Evolutionary conservation across 345 rosid genomes (phyloP), one percentile per base, ranked within the genome.

Genomic region (Xanthoceras sorbifolium): DNA sequence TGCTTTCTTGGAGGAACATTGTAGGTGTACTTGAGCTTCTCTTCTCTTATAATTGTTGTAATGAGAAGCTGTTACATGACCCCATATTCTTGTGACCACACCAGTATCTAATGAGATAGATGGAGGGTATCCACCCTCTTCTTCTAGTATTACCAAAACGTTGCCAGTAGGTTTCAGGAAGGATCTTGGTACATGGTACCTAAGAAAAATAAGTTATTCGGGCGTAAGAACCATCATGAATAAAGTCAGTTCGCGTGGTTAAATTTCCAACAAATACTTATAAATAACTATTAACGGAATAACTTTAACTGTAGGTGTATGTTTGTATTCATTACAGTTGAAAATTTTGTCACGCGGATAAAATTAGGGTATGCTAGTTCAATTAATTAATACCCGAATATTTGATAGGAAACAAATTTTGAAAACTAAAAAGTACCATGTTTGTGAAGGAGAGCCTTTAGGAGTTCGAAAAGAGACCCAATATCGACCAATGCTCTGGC

Each of bases 401-500:
- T n/a, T n/a, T n/a, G n/a, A n/a, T n/a, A n/a, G 20, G 52, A 15
- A 46, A 46, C 5, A 46, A 46, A 46, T 46, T 15, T 0, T 46
- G 52, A 46, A n/a, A n/a, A n/a, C n/a, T n/a, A n/a, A n/a, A n/a
- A 46, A 46, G 52, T 55, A 55, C 60, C 60, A 55, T 55, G 9
- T 55, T 55, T 55, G 60, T 55, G 60, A 55, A 18, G 26, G 60
- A 55, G 60, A 20, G 60, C 60, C 60, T 22, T 55, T n/a, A 18
- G 22, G 60, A 55, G 60, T 55, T 18, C 2, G 60, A 8, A 55
- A 55, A 18, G 60, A 55, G 22, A 55, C 60, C 60, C 60, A 55
- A 55, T 55, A 83, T 62, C 92, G 82, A 26, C 89, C 89, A 23
- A 90, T 78, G 72, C 88, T 85, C 50, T 48, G 80, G 18, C 94